Base-by-base conservation (phyloP, 495 filamentous ascomycete genomes). In the Neurospora sp. region DNA sequence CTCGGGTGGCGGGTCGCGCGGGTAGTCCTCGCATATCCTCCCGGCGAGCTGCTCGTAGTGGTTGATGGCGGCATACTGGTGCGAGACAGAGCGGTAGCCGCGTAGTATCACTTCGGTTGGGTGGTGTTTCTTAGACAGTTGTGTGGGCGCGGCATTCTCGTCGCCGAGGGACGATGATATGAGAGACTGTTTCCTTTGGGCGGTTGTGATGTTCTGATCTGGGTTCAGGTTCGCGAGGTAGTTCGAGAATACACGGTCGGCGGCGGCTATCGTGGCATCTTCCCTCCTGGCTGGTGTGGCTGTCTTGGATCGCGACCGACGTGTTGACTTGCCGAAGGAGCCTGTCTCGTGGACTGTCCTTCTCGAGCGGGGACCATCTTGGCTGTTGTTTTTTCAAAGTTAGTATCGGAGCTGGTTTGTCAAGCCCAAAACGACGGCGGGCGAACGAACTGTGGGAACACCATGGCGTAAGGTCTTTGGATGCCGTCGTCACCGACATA, bases 1-100 rank as follows among this genome's bases (percentile, higher is more conserved):
- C 81, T 89, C 84, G 68, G 80, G 71, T 3, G 89, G 89, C 4
- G 90, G 86, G 35, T 90, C 88, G 72, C 94, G 89, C 5, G 92
- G 88, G 80, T 97, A 97, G 80, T 97, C 93, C 82, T 97, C 94
- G 80, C 92, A 95, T 78, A 97, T 94, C 71, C 89, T 82, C 44
- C 94, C 94, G 69, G 85, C 87, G 53, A 94, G 89, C 69, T 89
- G 86, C 83, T 97, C 94, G 80, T 90, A 97, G 78, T 91, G 90
- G 77, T 90, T 89, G 74, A 97, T 91, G 35, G 93, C 93, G 39
- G 93, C 92, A 85, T 93, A 97, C 82, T 96, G 92, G 38, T 87
- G 84, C 44, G 86, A 84, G 61, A 90, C 86, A 42, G 85, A 85
- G 41, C 89, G 87, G 81, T 93, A 97, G n/a, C 94, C 94, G 73